phyloP scores from a whole-genome alignment of 805 yeast species.

The Saccharomycopsis sp. region DNA sequence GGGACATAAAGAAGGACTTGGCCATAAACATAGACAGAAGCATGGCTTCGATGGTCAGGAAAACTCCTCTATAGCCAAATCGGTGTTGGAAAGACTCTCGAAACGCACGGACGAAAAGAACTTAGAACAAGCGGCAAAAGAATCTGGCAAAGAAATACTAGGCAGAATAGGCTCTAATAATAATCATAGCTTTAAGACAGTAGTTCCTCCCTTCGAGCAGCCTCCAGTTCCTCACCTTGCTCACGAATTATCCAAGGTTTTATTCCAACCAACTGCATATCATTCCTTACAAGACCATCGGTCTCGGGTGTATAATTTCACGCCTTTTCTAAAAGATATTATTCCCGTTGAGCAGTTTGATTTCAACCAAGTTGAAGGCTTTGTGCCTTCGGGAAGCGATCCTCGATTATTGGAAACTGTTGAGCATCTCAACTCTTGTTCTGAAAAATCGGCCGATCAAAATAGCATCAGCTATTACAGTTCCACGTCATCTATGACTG shows the following conservation, averaged over 20 bases:
- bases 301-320: constrained; percentile 64
- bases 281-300: constrained; percentile 76
- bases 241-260: constrained; percentile 61
- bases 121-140: not conserved
- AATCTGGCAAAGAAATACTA: not conserved
- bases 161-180: not conserved
- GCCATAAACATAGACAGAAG: too few relatives aligned
- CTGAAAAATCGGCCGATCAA: constrained; percentile 5
- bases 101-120: not conserved
- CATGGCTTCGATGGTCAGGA: too few relatives aligned
- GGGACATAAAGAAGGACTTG: not conserved
- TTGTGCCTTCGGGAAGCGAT: constrained; percentile 67
- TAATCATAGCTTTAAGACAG: not conserved
- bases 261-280: constrained; percentile 69
- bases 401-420: constrained; percentile 44
- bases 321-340: constrained; percentile 51
- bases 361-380: constrained; percentile 48
- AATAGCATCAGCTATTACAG: constrained; percentile 45
- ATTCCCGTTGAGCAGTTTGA: constrained; percentile 62
- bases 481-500: constrained; percentile 87
- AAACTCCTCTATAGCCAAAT: not conserved
- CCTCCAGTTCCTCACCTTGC: constrained; percentile 43
- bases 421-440: constrained; percentile 22
- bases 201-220: constrained; percentile 6
- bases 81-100: not conserved